Conservation (phyloP, 495 filamentous ascomycete species). For the Hypoxylon trugodes region DNA sequence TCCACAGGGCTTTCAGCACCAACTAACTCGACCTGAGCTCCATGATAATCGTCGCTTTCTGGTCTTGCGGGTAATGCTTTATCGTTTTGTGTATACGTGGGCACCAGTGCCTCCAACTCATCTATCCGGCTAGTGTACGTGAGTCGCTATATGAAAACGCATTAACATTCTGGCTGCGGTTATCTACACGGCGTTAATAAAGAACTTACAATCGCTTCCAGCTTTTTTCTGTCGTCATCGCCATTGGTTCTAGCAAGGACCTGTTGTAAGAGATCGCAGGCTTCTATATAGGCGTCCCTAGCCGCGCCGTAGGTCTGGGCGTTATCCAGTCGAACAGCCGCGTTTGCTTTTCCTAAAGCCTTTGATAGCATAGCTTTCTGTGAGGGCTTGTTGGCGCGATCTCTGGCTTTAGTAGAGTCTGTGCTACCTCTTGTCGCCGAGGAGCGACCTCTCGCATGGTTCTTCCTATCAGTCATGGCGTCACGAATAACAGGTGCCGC, state of each 20-base stretch:
- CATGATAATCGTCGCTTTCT: conserved; percentile 70
- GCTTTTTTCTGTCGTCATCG: conserved; percentile 84
- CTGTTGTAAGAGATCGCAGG: conserved; percentile 83
- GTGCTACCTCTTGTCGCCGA: conserved; percentile 52
- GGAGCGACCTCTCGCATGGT: conserved; percentile 61
- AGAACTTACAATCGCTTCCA: conserved; percentile 88
- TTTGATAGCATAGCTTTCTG: conserved; percentile 97
- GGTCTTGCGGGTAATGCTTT: conserved; percentile 84
- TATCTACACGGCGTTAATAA: neutral
- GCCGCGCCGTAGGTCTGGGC: conserved; percentile 93
- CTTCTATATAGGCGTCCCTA: conserved; percentile 90
- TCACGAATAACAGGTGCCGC: conserved; percentile 37
- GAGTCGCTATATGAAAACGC: conserved; percentile 64
- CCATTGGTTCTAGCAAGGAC: conserved; percentile 86
- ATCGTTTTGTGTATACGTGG: conserved; percentile 63
- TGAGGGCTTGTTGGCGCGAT: conserved; percentile 59
- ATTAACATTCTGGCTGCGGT: conserved; percentile 8
- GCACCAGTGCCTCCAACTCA: conserved; percentile 77
- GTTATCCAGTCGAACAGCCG: conserved; percentile 93
- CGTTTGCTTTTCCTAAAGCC: conserved; percentile 93
- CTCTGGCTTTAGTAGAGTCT: conserved; percentile 46
- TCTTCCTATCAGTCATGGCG: conserved; percentile 43
- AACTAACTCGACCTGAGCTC: conserved; percentile 58
- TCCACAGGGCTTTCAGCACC: conserved; percentile 60
- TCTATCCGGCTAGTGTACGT: conserved; percentile 89